Conservation (phyloP, 1,284 basidiomycete genomes). For the Amylostereum chailletii region DNA sequence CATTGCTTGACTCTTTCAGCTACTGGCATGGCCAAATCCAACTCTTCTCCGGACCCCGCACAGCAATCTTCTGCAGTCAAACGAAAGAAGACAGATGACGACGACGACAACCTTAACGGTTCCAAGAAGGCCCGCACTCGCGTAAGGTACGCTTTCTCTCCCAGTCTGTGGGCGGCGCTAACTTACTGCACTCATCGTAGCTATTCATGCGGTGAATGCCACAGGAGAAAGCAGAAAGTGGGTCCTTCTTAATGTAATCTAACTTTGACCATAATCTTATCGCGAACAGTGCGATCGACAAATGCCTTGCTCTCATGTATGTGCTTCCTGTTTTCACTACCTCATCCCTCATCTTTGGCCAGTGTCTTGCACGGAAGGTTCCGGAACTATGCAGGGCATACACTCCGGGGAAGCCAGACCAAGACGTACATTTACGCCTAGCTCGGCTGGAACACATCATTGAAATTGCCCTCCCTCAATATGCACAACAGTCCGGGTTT, state of each 20-base stretch:
- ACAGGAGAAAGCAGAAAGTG: slow-evolving; percentile 78
- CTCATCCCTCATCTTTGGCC: slow-evolving; percentile 4
- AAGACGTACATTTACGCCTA: slow-evolving; percentile 65
- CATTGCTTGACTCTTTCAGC: too few relatives aligned
- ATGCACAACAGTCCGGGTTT: slow-evolving; percentile 31
- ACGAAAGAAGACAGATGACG: slow-evolving; percentile 59
- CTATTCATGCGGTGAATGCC: slow-evolving; percentile 82
- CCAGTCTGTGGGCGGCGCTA: neutral
- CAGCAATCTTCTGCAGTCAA: slow-evolving; percentile 20
- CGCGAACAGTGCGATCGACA: slow-evolving; percentile 64
- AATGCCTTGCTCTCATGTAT: slow-evolving; percentile 72
- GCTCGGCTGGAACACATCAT: slow-evolving; percentile 71
- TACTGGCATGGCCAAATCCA: too few relatives aligned
- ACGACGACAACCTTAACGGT: slow-evolving; percentile 31
- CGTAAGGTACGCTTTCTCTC: slow-evolving; percentile 49
- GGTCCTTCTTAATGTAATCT: slow-evolving; percentile 1
- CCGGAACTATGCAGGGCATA: slow-evolving; percentile 80
- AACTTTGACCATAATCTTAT: slow-evolving; percentile 14
- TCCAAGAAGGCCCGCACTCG: slow-evolving; percentile 67
- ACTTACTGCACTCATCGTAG: slow-evolving; percentile 25
- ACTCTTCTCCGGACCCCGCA: too few relatives aligned
- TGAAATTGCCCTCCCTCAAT: slow-evolving; percentile 69
- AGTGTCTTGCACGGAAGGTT: slow-evolving; percentile 77
- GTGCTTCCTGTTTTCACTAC: slow-evolving; percentile 17
- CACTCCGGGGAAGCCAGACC: slow-evolving; percentile 75